phyloP scores from a whole-genome alignment of 495 filamentous ascomycete genomes.

The Hypoxylon cercidicola region DNA sequence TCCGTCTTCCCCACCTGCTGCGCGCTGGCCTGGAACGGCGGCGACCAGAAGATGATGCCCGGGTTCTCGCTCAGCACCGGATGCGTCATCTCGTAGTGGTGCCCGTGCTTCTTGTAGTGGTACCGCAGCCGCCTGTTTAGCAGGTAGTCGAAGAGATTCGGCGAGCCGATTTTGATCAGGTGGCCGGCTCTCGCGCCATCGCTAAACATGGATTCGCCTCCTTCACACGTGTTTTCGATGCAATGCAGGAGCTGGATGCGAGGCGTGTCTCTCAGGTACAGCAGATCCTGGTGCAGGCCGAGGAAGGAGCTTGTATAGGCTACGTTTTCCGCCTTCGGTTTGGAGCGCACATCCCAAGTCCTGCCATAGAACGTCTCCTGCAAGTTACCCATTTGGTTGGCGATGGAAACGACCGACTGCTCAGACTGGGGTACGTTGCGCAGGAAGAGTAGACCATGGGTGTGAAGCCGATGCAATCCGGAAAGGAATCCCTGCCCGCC shows the following conservation, averaged over 20 bases:
- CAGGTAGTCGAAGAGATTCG: slow-evolving; percentile 53
- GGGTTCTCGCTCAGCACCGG: slow-evolving; percentile 59
- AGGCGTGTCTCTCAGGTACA: slow-evolving; percentile 85
- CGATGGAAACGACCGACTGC: slow-evolving; percentile 72
- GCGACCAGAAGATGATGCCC: slow-evolving; percentile 72
- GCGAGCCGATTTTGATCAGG: slow-evolving; percentile 47
- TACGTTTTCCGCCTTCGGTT: slow-evolving; percentile 84
- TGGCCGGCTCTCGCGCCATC: slow-evolving; percentile 73
- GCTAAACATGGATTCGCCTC: slow-evolving; percentile 84
- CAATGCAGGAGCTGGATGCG: slow-evolving; percentile 89
- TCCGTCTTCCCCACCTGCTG: neutral
- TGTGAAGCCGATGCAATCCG: slow-evolving; percentile 66
- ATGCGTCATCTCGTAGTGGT: slow-evolving; percentile 67
- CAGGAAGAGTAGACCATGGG: slow-evolving; percentile 77
- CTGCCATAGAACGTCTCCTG: slow-evolving; percentile 87
- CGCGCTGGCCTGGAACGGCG: slow-evolving; percentile 50
- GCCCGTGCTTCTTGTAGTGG: slow-evolving; percentile 74
- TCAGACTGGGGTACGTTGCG: slow-evolving; percentile 72
- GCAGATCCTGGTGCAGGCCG: slow-evolving; percentile 90
- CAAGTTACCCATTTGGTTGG: slow-evolving; percentile 74
- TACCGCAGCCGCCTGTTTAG: slow-evolving; percentile 61
- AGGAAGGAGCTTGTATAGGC: slow-evolving; percentile 85
- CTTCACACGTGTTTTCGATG: slow-evolving; percentile 74
- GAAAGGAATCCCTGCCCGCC: slow-evolving; percentile 57
- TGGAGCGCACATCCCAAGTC: slow-evolving; percentile 87